Conservation (phyloP, 1,139 yeast species). For the Candida anutae region DNA sequence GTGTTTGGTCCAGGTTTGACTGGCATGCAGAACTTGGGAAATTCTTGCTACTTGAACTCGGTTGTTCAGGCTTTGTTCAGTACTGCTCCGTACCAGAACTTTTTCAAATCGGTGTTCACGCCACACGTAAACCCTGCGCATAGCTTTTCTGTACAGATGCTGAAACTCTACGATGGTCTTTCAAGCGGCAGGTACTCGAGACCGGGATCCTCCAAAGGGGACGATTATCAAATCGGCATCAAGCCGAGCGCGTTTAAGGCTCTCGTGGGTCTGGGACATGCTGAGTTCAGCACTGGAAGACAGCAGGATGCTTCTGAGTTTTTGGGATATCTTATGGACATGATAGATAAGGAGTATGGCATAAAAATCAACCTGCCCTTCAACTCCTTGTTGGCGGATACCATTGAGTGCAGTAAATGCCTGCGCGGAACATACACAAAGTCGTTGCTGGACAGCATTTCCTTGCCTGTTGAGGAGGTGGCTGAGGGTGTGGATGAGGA, state of each 20-base stretch:
- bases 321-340: conserved; percentile 57
- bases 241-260: conserved; percentile 71
- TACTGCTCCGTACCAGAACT: conserved; percentile 29
- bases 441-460: conserved; percentile 60
- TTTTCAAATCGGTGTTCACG: conserved; percentile 15
- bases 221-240: conserved; percentile 66
- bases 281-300: conserved; percentile 75
- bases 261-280: conserved; percentile 68
- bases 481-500: conserved; percentile 32
- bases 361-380: conserved; percentile 41
- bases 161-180: conserved; percentile 76
- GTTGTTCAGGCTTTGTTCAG: conserved; percentile 60
- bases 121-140: conserved; percentile 45
- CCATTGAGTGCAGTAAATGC: conserved; percentile 58
- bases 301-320: conserved; percentile 97
- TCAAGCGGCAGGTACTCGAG: conserved; percentile 65
- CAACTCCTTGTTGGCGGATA: conserved; percentile 58
- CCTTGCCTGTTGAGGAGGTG: conserved; percentile 49
- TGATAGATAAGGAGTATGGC: conserved; percentile 50
- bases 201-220: conserved; percentile 37
- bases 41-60: conserved; percentile 84
- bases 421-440: conserved; percentile 48
- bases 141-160: conserved; percentile 63
- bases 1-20: conserved; percentile 64
- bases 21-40: conserved; percentile 85